phyloP scores from a whole-genome alignment of 164 flowering plant species.

The Nymphaea thermarum region DNA sequence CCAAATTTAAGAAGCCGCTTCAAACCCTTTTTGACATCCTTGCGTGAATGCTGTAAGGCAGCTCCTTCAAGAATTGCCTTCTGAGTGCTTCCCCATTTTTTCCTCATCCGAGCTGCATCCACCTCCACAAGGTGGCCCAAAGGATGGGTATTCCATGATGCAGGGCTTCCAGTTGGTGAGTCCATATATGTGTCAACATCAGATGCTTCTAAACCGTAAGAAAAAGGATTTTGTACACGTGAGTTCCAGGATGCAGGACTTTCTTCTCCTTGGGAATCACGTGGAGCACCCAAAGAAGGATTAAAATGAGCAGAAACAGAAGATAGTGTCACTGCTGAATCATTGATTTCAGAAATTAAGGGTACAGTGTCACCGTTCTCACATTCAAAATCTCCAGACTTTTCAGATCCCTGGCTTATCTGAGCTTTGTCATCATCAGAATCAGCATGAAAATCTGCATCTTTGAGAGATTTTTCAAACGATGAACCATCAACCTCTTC shows the following conservation, averaged over 20 bases:
- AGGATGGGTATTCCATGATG: conserved; percentile 73
- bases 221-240: conserved; percentile 47
- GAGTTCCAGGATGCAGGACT: conserved; percentile 89
- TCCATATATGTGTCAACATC: conserved; percentile 82
- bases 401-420: conserved; percentile 45
- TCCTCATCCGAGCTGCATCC: conserved; percentile 91
- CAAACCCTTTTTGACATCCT: conserved; percentile 84
- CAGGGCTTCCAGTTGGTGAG: conserved; percentile 92
- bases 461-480: conserved; percentile 19
- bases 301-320: conserved; percentile 34
- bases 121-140: conserved; percentile 44
- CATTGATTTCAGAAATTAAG: conserved; percentile 39
- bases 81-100: conserved; percentile 94
- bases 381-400: conserved; percentile 40
- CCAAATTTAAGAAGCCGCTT: conserved; percentile 88
- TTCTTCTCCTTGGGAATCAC: conserved; percentile 66
- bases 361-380: conserved; percentile 45
- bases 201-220: conserved; percentile 65
- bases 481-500: conserved; percentile 30
- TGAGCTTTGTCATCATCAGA: conserved; percentile 27
- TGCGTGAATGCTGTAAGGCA: conserved; percentile 58
- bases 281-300: conserved; percentile 27
- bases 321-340: conserved; percentile 45
- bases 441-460: conserved; percentile 12
- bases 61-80: conserved; percentile 52